These are phyloP conservation scores for Clathrus columnatus DNA, from an alignment of 768 basidiomycete genomes.

Conservation along the genomic window DNA sequence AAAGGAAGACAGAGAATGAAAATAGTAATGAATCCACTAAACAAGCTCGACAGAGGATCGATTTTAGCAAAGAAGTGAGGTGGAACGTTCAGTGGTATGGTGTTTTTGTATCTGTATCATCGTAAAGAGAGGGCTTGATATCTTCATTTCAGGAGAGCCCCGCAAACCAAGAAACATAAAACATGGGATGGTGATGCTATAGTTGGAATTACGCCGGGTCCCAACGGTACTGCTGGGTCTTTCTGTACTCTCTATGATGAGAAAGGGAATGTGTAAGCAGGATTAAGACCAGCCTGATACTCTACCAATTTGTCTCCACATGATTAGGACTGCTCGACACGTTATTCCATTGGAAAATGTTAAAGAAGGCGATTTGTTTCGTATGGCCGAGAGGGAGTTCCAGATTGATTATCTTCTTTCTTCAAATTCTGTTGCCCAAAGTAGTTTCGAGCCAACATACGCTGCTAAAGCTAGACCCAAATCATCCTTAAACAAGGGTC, in stretches of 20 bases:
- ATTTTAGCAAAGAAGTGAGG: background rate
- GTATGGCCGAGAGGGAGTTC: conserved; percentile 48
- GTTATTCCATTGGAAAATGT: background rate
- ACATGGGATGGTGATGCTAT: conserved; percentile 81
- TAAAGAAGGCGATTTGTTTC: conserved; percentile 29
- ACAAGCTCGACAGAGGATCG: background rate
- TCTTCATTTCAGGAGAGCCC: conserved; percentile 50
- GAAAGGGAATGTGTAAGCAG: conserved; percentile 53
- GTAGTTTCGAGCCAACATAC: conserved; percentile 13
- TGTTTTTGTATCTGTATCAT: background rate
- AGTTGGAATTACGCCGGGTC: conserved; percentile 21
- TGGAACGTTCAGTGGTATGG: background rate
- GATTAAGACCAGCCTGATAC: too few relatives aligned
- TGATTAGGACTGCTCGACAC: too few relatives aligned
- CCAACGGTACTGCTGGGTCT: background rate
- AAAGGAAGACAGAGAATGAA: background rate
- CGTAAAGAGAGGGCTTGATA: background rate
- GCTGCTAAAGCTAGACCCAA: conserved; percentile 15
- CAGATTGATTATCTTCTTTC: conserved; percentile 54
- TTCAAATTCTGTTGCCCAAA: conserved; percentile 43
- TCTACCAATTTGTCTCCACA: too few relatives aligned
- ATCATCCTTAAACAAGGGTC: background rate
- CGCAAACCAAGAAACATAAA: conserved; percentile 67
- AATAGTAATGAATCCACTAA: background rate
- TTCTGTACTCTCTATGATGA: conserved; percentile 15